A percentile compares a stretch with the other conserved stretches of the same genome.
Conservation (phyloP, 345 rosid species). For the Ricinus communis region DNA sequence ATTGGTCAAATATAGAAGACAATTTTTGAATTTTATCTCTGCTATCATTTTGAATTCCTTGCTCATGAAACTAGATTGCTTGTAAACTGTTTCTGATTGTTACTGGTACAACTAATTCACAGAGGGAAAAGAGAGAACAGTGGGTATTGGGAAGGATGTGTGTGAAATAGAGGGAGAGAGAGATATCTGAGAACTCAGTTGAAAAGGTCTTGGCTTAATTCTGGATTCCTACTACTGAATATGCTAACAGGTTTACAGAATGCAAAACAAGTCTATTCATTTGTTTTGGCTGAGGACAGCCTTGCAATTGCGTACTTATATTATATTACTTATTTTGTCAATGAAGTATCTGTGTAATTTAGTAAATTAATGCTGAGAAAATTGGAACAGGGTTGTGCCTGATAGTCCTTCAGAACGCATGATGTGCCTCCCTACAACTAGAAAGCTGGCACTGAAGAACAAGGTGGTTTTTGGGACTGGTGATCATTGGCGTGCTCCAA, state of each 20-base stretch:
- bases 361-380: neutral
- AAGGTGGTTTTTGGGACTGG: conserved; percentile 87
- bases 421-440: conserved; percentile 69
- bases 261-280: neutral
- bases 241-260: neutral
- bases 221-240: neutral
- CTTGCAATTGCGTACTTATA: neutral
- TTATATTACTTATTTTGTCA: neutral
- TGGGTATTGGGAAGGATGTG: neutral
- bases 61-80: no score
- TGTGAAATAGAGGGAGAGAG: neutral
- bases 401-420: conserved; percentile 83
- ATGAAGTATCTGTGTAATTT: neutral
- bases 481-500: conserved; percentile 72
- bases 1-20: no score
- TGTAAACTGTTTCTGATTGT: neutral
- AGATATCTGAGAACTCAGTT: neutral
- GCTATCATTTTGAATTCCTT: neutral
- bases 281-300: neutral
- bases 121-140: neutral
- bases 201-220: neutral
- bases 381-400: conserved; percentile 56
- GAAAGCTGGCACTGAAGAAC: conserved; percentile 85
- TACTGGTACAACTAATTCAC: neutral
- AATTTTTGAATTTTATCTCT: neutral